Conservation (phyloP, 2,329 filamentous ascomycete genomes). For the Nigrospora sphaerica region DNA sequence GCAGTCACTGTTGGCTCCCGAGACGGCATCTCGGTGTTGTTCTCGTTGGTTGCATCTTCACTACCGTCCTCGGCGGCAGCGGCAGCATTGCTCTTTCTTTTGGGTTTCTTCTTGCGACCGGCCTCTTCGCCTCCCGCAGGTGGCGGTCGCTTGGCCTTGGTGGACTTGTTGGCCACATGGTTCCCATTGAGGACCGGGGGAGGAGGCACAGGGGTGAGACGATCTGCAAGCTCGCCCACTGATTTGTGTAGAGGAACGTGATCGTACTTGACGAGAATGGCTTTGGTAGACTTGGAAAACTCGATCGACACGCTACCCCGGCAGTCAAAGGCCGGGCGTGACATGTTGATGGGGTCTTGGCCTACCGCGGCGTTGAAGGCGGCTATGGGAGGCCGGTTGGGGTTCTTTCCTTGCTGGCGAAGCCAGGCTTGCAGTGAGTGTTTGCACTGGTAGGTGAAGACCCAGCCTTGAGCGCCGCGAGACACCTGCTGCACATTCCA, state of each 20-base stretch:
- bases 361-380: constrained; percentile 41
- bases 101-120: constrained; percentile 16
- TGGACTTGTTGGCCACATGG: constrained; percentile 7
- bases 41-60: constrained; percentile 1
- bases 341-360: constrained; percentile 34
- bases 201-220: constrained; percentile 36
- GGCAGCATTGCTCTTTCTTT: constrained; percentile 15
- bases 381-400: constrained; percentile 33
- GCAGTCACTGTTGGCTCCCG: neutral
- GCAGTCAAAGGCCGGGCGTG: constrained; percentile 53
- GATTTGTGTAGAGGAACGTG: constrained; percentile 52
- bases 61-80: constrained; percentile 9
- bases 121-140: constrained; percentile 17
- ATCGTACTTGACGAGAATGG: constrained; percentile 46
- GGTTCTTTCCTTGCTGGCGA: constrained; percentile 34
- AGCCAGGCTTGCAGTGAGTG: constrained; percentile 45
- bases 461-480: constrained; percentile 41
- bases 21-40: constrained; percentile 3
- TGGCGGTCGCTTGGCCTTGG: constrained; percentile 16
- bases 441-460: constrained; percentile 45
- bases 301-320: constrained; percentile 41
- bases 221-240: constrained; percentile 40
- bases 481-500: constrained; percentile 41
- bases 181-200: constrained; percentile 18
- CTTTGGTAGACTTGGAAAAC: constrained; percentile 39